Percentiles rank a stretch among this genome's conserved stretches.
phyloP scores from a whole-genome alignment of 2,329 filamentous ascomycete species.

The Phialophora tarda region DNA sequence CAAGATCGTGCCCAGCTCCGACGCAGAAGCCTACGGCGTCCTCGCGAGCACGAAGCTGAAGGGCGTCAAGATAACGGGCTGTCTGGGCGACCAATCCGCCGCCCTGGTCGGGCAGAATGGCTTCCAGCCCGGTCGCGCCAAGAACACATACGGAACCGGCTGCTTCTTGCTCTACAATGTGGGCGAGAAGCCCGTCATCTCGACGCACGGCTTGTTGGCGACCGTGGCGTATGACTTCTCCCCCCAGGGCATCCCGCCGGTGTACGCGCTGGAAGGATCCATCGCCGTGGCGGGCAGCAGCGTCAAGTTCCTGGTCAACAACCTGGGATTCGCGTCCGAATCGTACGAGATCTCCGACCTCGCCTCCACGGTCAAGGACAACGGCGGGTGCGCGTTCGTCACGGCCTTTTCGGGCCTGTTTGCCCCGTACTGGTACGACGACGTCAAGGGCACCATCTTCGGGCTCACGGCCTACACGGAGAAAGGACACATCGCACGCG shows the following conservation, averaged over 20 bases:
- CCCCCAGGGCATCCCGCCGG: constrained; percentile 60
- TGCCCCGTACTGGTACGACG: constrained; percentile 84
- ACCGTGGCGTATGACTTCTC: constrained; percentile 78
- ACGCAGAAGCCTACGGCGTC: constrained; percentile 68
- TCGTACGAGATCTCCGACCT: constrained; percentile 62
- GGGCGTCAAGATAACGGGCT: constrained; percentile 72
- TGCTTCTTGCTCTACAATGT: constrained; percentile 83
- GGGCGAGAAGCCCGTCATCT: constrained; percentile 76
- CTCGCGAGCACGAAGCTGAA: constrained; percentile 66
- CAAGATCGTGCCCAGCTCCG: constrained; percentile 75
- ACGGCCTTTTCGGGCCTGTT: constrained; percentile 83
- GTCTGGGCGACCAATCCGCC: constrained; percentile 77
- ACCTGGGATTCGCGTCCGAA: constrained; percentile 60
- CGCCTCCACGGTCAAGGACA: constrained; percentile 66
- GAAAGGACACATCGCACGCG: constrained; percentile 77
- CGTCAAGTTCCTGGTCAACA: constrained; percentile 69
- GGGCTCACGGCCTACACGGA: constrained; percentile 78
- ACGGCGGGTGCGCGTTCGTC: constrained; percentile 77
- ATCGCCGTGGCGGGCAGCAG: constrained; percentile 74
- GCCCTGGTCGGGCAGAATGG: constrained; percentile 79
- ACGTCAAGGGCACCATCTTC: constrained; percentile 78
- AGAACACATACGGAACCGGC: constrained; percentile 82
- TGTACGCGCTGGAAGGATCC: constrained; percentile 76
- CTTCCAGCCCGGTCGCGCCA: constrained; percentile 74
- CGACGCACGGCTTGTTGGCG: constrained; percentile 72